Evolutionary conservation across 495 filamentous ascomycete genomes (phyloP), one percentile per base, ranked within the genome.

Genomic region (Acidiella bohemica): DNA sequence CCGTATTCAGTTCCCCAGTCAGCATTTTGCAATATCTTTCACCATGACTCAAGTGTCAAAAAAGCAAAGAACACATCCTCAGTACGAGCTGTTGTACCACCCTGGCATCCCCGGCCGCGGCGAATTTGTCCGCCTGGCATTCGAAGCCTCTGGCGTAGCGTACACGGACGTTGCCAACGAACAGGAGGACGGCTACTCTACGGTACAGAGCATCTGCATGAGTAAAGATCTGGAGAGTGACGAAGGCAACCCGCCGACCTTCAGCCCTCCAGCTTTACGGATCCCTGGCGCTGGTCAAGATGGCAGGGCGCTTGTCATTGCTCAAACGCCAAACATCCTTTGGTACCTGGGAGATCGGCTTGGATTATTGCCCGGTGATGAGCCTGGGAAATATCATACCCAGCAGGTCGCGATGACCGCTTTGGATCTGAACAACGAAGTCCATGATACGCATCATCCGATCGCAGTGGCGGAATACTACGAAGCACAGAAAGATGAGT

Each of bases 401-500:
- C 68, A 76, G 31, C 59, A 56, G 36, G 59, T 80, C 5, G 65
- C 64, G n/a, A 53, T 80, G 17, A 81, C 78, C 32, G 75, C 75
- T n/a, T 55, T 81, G 42, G 78, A 83, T 44, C 64, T 80, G 41
- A 65, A 64, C 44, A 73, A 80, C 43, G 78, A 83, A 53, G 62
- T 66, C 12, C 78, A 83, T 47, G 74, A 81, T 44, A 67, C 64
- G 30, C 78, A 83, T 46, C 78, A 83, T 46, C 78, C 78, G 0
- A 63, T 81, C 12, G 63, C 69, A 0, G 44, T 53, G 0, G 47
- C 48, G 4, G 47, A 67, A 20, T 80, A 76, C 44, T 83, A 80
- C 45, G 76, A 81, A 42, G 73, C 81, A 21, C 77, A 83, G 59
- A 78, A 75, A 49, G 59, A 57, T 0, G 76, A 78, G 50, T 62